A percentile compares a stretch with the other conserved stretches of the same genome.
Conservation (phyloP, 2,329 filamentous ascomycete genomes). For the Sporothrix dimorphospora region DNA sequence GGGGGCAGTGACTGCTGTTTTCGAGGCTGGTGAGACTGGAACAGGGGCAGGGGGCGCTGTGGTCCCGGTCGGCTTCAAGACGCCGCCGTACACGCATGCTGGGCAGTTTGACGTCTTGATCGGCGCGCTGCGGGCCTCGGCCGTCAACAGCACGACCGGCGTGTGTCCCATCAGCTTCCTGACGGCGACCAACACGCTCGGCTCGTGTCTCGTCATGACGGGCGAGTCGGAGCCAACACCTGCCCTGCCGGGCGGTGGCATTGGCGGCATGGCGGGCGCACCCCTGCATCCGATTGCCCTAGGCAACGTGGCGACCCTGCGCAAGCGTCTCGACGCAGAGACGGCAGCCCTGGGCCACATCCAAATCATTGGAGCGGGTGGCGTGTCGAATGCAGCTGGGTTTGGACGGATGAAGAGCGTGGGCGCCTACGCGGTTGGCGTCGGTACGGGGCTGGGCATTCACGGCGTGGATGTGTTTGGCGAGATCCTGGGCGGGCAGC, state of each 20-base stretch:
- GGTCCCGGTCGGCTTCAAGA: slow-evolving; percentile 66
- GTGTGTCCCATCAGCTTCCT: slow-evolving; percentile 64
- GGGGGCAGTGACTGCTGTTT: slow-evolving; percentile 5
- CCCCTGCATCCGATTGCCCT: slow-evolving; percentile 73
- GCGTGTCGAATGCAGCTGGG: slow-evolving; percentile 66
- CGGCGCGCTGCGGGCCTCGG: slow-evolving; percentile 48
- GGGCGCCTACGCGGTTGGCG: slow-evolving; percentile 67
- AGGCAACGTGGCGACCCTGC: slow-evolving; percentile 74
- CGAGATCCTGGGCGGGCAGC: slow-evolving; percentile 50
- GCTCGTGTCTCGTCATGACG: slow-evolving; percentile 64
- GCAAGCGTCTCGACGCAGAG: slow-evolving; percentile 58
- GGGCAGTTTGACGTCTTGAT: slow-evolving; percentile 65
- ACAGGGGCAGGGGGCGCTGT: slow-evolving; percentile 31
- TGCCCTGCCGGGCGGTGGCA: slow-evolving; percentile 57
- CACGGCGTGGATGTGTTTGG: slow-evolving; percentile 65
- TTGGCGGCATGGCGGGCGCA: slow-evolving; percentile 73
- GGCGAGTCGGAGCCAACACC: slow-evolving; percentile 43
- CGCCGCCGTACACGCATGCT: slow-evolving; percentile 73
- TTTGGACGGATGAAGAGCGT: slow-evolving; percentile 67
- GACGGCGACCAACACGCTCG: slow-evolving; percentile 74
- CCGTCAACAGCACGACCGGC: slow-evolving; percentile 32
- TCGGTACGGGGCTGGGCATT: slow-evolving; percentile 70
- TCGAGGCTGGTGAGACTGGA: too few species aligned
- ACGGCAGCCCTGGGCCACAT: slow-evolving; percentile 54
- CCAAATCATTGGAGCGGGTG: slow-evolving; percentile 71